Evolutionary conservation across 176 grass and related monocot genomes (phyloP), one percentile per base, ranked within the genome.

Genomic region (Oryza glaberrima): DNA sequence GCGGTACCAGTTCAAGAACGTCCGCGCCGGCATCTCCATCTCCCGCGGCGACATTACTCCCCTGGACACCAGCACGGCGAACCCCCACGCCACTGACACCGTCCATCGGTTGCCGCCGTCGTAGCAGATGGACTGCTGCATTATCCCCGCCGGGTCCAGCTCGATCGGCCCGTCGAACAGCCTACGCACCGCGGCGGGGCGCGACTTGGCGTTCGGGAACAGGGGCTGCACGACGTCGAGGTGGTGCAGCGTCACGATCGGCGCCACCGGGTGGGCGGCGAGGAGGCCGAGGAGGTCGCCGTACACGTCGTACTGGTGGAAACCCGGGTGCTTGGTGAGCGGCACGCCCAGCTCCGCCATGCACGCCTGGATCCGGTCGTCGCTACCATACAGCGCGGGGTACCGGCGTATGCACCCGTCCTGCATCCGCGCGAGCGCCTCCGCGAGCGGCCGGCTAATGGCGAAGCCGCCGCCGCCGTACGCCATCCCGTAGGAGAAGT

Each of bases 91-190:
- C 22, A 99, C 91, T 3, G 93, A 99, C 61, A 96, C 91, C 67
- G 93, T 99, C 96, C 93, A 99, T 9, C 82, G 81, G 63, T 86
- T 85, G 13, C 66, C 66, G 52, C 36, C 65, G 74, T 99, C 91
- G 81, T 99, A 99, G 88, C 96, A 99, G 70, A 99, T 92, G 16
- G 93, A 96, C 88, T 99, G 96, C 82, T 99, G 96, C 88, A 92
- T 91, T 20, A 95, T 80, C n/a, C 91, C 91, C 45, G 88, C 90
- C n/a, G 93, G 72, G 71, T 99, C 96, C 80, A 99, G 74, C 83
- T 28, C 82, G 9, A 96, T 78, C 0, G 96, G 96, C 4, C 96
- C 96, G 0, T 84, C 76, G 77, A 99, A 94, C 20, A 99, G 89
- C 40, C 86, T 66, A 19, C 91, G 91, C 83, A 99, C 47, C 7